A percentile compares a stretch with the other conserved stretches of the same genome.
Evolutionary conservation across 2,329 filamentous ascomycete species (phyloP).

Genomic region (Penicillium sp.): DNA sequence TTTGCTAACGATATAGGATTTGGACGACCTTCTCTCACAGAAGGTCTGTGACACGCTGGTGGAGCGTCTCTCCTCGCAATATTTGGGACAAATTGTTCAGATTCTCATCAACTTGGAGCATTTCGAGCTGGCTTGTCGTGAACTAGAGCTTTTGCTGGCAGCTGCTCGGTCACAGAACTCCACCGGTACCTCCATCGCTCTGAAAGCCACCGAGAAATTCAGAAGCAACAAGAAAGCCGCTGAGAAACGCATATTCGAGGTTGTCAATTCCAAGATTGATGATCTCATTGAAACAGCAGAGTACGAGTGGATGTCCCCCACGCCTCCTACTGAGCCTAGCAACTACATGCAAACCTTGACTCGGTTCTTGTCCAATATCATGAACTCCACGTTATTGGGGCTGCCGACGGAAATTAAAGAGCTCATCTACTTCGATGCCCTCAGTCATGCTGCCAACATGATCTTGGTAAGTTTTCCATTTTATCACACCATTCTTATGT

Average conservation of each 20-base stretch:
- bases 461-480: conserved; percentile 63
- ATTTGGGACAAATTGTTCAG: conserved; percentile 95
- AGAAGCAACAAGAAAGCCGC: conserved; percentile 89
- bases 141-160: conserved; percentile 84
- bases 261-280: conserved; percentile 98
- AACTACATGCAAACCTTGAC: conserved; percentile 96
- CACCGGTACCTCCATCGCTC: conserved; percentile 72
- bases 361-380: conserved; percentile 90
- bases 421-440: conserved; percentile 94
- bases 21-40: conserved; percentile 91
- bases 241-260: conserved; percentile 95
- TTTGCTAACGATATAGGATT: conserved; percentile 56
- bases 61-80: conserved; percentile 85
- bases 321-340: conserved; percentile 71
- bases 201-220: conserved; percentile 85
- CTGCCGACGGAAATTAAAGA: conserved; percentile 96
- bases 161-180: conserved; percentile 80
- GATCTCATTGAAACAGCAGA: conserved; percentile 96
- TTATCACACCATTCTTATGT: conserved; percentile 9
- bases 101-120: conserved; percentile 97
- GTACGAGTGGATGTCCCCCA: conserved; percentile 79
- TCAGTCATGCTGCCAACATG: conserved; percentile 84
- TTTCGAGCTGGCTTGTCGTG: conserved; percentile 89
- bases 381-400: conserved; percentile 89
- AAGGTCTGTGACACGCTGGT: conserved; percentile 91